Evolutionary conservation across 2,329 filamentous ascomycete genomes (phyloP).

Genomic region (Trichoderma citrinoviride): DNA sequence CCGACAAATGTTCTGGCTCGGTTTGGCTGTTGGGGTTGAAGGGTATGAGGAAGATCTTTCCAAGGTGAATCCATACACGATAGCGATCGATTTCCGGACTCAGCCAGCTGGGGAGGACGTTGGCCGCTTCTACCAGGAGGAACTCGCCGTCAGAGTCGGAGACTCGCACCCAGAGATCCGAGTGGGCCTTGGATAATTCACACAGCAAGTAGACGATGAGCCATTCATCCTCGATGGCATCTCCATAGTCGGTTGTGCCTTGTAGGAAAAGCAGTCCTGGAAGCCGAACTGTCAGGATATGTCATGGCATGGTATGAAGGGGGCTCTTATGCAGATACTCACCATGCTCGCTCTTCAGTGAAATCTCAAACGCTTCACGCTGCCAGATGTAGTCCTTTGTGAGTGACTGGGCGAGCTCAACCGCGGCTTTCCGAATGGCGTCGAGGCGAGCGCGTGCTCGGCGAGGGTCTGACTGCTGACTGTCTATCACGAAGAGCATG

Average conservation of each 20-base stretch:
- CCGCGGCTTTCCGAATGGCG: constrained; percentile 65
- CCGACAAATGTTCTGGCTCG: constrained; percentile 44
- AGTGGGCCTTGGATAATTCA: constrained; percentile 71
- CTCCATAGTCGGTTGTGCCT: constrained; percentile 82
- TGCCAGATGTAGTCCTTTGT: constrained; percentile 96
- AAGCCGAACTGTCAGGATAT: neutral
- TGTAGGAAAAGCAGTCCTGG: constrained; percentile 61
- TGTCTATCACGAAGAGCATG: constrained; percentile 68
- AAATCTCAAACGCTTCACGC: constrained; percentile 73
- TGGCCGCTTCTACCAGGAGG: constrained; percentile 88
- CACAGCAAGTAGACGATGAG: constrained; percentile 86
- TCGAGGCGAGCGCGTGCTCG: constrained; percentile 66
- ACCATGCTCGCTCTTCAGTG: constrained; percentile 60
- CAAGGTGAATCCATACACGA: constrained; percentile 83
- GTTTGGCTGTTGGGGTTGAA: constrained; percentile 35
- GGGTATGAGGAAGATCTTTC: constrained; percentile 72
- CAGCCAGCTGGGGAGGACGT: constrained; percentile 82
- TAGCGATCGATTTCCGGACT: constrained; percentile 87
- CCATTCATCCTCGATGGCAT: constrained; percentile 97
- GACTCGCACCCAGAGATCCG: constrained; percentile 76
- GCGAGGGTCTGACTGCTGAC: constrained; percentile 46
- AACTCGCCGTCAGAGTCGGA: constrained; percentile 93
- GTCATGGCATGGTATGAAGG: neutral
- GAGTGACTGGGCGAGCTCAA: constrained; percentile 59
- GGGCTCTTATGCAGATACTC: constrained; percentile 25